Percentiles rank a stretch among this genome's conserved stretches.
Evolutionary conservation across 2,329 filamentous ascomycete genomes (phyloP).

Genomic region (Penicillium sp.): DNA sequence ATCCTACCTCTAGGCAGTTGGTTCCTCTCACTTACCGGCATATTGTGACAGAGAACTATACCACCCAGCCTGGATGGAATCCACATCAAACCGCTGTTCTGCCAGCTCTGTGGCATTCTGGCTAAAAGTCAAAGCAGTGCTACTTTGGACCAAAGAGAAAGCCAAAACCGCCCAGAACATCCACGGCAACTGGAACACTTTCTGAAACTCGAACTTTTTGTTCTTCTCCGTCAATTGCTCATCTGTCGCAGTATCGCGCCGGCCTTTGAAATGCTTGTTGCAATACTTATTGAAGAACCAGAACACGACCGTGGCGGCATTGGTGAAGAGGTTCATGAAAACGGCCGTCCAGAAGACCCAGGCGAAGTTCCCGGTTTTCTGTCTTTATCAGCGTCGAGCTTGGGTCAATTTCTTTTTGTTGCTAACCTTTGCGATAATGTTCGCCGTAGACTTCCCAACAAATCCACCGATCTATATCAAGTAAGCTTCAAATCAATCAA

Average conservation of each 20-base stretch:
- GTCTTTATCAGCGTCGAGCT: conserved; percentile 2
- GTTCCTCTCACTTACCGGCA: conserved; percentile 34
- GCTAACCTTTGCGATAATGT: conserved; percentile 57
- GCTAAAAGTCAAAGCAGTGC: conserved; percentile 58
- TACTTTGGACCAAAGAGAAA: conserved; percentile 65
- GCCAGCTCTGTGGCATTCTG: conserved; percentile 66
- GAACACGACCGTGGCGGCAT: conserved; percentile 57
- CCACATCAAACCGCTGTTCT: conserved; percentile 62
- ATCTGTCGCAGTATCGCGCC: conserved; percentile 60
- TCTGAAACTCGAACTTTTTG: conserved; percentile 60
- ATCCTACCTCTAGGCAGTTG: neutral
- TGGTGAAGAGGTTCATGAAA: conserved; percentile 68
- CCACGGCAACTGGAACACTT: conserved; percentile 64
- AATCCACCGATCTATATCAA: conserved; percentile 57
- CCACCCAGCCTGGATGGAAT: conserved; percentile 62
- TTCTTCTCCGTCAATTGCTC: conserved; percentile 65
- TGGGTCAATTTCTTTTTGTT: neutral
- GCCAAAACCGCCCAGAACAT: conserved; percentile 60
- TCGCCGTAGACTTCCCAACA: conserved; percentile 64
- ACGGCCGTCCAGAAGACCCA: conserved; percentile 69
- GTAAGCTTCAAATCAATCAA: neutral
- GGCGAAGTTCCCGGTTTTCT: conserved; percentile 62
- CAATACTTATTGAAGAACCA: conserved; percentile 61
- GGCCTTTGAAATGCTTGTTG: conserved; percentile 52
- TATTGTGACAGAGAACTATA: conserved; percentile 64